Conservation (phyloP, 192 early-diverging fungal genomes). For the Backusella mclennaniae region DNA sequence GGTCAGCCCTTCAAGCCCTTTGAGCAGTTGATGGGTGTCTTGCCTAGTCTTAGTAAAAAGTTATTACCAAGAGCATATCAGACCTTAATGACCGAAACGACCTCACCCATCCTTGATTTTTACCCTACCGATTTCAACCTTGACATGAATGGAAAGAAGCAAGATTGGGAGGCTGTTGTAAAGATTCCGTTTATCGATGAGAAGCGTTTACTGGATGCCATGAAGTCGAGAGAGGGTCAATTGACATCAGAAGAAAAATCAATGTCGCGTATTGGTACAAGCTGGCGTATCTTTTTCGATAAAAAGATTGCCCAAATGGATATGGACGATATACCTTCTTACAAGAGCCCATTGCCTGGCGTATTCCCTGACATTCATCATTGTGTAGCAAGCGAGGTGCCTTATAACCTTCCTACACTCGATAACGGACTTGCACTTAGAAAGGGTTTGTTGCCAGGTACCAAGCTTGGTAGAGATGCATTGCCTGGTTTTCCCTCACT, state of each 20-base stretch:
- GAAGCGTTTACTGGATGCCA: conserved; percentile 76
- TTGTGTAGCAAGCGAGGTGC: conserved; percentile 44
- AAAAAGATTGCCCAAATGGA: conserved; percentile 1
- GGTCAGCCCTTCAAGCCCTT: conserved; percentile 92
- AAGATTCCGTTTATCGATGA: conserved; percentile 96
- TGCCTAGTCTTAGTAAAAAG: conserved; percentile 82
- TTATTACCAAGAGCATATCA: conserved; percentile 82
- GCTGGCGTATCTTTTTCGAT: conserved; percentile 65
- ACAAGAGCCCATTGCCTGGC: conserved; percentile 59
- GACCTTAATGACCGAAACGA: conserved; percentile 77
- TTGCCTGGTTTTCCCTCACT: conserved; percentile 90
- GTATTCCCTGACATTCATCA: conserved; percentile 70
- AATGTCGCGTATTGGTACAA: conserved; percentile 61
- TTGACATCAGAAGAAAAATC: conserved; percentile 57
- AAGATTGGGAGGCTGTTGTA: conserved; percentile 99
- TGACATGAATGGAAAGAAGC: conserved; percentile 98
- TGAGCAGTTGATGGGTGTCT: conserved; percentile 98
- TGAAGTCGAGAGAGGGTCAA: conserved; percentile 63
- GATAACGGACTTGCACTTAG: conserved; percentile 48
- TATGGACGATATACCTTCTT: conserved; percentile 29
- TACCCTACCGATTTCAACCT: conserved; percentile 90
- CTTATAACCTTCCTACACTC: conserved; percentile 63
- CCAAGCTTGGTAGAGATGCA: conserved; percentile 55
- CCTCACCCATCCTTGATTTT: conserved; percentile 93
- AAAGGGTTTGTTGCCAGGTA: conserved; percentile 64